Conservation (phyloP, 257 asterid genomes). For the Solanum raphanifolium region DNA sequence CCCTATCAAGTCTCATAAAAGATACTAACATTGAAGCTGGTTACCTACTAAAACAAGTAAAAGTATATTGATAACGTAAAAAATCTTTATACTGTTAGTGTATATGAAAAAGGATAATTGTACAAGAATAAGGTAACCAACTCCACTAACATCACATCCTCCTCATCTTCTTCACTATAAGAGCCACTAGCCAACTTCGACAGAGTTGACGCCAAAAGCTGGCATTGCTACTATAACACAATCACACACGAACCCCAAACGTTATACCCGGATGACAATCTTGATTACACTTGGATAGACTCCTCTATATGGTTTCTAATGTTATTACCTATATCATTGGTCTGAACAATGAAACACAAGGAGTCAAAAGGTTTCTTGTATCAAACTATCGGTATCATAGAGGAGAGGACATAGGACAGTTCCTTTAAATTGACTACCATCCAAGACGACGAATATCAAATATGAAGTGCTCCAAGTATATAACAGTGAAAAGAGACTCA, state of each 20-base stretch:
- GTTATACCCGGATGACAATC: rapidly evolving
- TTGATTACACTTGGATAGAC: too few species aligned
- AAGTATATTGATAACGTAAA: neutral
- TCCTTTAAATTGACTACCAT: neutral
- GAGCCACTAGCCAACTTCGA: too few species aligned
- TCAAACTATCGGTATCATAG: neutral
- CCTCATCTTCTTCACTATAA: neutral
- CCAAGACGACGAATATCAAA: neutral
- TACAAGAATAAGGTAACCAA: neutral
- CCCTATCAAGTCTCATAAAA: neutral
- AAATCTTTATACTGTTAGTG: neutral
- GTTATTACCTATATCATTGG: neutral
- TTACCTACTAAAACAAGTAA: neutral
- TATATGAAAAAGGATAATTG: neutral
- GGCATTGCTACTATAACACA: neutral
- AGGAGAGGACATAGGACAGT: neutral
- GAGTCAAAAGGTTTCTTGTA: neutral
- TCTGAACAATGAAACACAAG: neutral
- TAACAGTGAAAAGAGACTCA: neutral
- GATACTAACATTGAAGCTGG: neutral
- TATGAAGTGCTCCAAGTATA: neutral
- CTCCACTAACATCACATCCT: neutral
- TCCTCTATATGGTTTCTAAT: neutral
- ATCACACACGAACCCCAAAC: neutral
- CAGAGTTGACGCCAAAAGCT: neutral